Evolutionary conservation across 2,329 filamentous ascomycete species (phyloP).

Genomic region (Aaosphaeria pasadenensis): DNA sequence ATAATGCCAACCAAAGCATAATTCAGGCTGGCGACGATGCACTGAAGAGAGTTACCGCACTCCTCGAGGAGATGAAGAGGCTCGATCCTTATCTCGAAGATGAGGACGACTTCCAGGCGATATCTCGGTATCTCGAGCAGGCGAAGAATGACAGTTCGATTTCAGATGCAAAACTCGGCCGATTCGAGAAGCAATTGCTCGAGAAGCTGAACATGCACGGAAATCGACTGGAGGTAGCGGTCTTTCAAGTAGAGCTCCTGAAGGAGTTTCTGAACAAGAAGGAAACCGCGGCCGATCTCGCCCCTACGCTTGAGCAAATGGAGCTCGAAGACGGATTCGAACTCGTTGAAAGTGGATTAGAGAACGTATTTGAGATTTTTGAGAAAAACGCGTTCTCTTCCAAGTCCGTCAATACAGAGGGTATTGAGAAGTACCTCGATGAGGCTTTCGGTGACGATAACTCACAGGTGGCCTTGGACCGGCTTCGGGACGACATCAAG

Average conservation of each 20-base stretch:
- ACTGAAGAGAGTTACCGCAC: constrained; percentile 27
- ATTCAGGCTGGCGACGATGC: constrained; percentile 18
- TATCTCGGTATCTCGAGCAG: constrained; percentile 54
- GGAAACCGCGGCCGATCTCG: constrained; percentile 8
- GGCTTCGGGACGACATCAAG: constrained; percentile 11
- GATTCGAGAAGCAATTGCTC: constrained; percentile 49
- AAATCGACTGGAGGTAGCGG: constrained; percentile 55
- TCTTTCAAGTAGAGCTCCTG: constrained; percentile 55
- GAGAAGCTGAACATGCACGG: constrained; percentile 49
- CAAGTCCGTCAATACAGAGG: constrained; percentile 13
- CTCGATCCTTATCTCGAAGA: constrained; percentile 31
- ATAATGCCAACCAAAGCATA: constrained; percentile 33
- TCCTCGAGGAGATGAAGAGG: constrained; percentile 37
- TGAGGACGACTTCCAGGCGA: constrained; percentile 39
- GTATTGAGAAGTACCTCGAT: constrained; percentile 18
- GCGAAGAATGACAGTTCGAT: constrained; percentile 54
- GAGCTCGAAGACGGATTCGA: constrained; percentile 42
- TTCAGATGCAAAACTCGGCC: constrained; percentile 43
- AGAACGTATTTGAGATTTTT: constrained; percentile 47
- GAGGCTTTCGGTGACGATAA: constrained; percentile 9
- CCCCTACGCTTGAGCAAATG: constrained; percentile 16
- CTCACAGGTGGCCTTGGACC: constrained; percentile 3
- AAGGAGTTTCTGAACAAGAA: constrained; percentile 28
- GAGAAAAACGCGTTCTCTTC: constrained; percentile 14
- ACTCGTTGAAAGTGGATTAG: constrained; percentile 52